Evolutionary conservation across 768 basidiomycete species (phyloP).

Genomic region (Lentinula boryana): DNA sequence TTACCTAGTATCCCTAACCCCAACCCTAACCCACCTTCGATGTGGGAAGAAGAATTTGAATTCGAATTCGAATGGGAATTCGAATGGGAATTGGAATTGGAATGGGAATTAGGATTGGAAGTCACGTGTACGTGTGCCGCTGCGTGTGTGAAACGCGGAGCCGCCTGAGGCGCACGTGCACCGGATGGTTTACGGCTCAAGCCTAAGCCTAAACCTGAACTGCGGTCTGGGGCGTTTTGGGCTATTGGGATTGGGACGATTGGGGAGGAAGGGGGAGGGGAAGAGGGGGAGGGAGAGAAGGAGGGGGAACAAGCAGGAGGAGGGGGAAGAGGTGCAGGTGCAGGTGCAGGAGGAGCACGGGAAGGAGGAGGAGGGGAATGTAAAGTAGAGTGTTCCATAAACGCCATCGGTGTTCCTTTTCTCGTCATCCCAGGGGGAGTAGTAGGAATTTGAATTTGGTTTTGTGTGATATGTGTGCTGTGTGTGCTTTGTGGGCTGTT

Average conservation of each 20-base stretch:
- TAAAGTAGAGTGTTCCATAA: slow-evolving; percentile 5
- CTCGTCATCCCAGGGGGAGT: slow-evolving; percentile 16
- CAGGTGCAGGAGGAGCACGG: too few species aligned
- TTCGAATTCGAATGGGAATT: not conserved
- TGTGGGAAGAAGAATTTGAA: not conserved
- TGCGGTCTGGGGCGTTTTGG: not conserved
- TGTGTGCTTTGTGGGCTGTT: too few species aligned
- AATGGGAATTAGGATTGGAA: not conserved
- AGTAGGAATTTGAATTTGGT: too few species aligned
- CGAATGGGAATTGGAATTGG: not conserved
- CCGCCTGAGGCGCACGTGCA: slow-evolving; percentile 53
- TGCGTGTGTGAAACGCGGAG: too few species aligned
- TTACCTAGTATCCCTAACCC: too few species aligned
- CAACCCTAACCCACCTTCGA: too few species aligned
- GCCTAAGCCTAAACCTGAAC: slow-evolving; percentile 24
- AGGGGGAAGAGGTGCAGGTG: too few species aligned
- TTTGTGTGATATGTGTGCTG: too few species aligned
- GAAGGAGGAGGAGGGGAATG: not conserved
- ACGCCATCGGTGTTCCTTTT: slow-evolving; percentile 33
- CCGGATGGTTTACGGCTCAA: slow-evolving; percentile 74
- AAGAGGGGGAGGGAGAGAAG: not conserved
- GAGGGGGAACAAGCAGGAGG: too few species aligned
- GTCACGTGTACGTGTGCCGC: too few species aligned
- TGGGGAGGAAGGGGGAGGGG: not conserved
- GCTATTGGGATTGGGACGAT: not conserved